phyloP scores from a whole-genome alignment of 2,329 filamentous ascomycete genomes.

The Beauveria scarabaeidicola region DNA sequence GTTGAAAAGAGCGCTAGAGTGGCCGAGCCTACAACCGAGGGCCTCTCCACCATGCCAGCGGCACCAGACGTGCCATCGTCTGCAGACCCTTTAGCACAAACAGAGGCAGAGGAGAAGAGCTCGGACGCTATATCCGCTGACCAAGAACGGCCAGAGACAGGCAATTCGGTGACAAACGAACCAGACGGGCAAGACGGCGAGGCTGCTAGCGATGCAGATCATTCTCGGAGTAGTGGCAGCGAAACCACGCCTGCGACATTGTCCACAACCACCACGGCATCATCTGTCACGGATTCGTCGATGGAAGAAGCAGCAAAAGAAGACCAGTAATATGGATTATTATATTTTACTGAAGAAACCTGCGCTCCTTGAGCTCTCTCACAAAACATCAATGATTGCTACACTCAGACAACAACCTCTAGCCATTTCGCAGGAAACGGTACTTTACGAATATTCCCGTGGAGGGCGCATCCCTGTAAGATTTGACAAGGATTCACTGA shows the following conservation, averaged over 20 bases:
- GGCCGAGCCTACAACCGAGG: not conserved
- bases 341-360: not conserved
- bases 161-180: not conserved
- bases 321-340: not conserved
- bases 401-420: not conserved
- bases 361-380: not conserved
- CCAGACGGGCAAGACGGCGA: not conserved
- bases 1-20: slow-evolving; percentile 2
- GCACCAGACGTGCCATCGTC: not conserved
- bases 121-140: not conserved
- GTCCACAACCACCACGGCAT: not conserved
- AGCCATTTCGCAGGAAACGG: not conserved
- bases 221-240: not conserved
- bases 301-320: not conserved
- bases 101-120: not conserved
- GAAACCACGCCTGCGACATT: not conserved
- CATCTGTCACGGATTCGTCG: not conserved
- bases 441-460: not conserved
- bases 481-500: too few relatives aligned
- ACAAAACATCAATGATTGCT: not conserved
- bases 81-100: not conserved
- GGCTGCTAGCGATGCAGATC: not conserved
- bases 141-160: not conserved
- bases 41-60: not conserved
- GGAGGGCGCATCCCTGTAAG: not conserved